Evolutionary conservation across 2,329 filamentous ascomycete species (phyloP).

Genomic region (Phialophora macrospora): DNA sequence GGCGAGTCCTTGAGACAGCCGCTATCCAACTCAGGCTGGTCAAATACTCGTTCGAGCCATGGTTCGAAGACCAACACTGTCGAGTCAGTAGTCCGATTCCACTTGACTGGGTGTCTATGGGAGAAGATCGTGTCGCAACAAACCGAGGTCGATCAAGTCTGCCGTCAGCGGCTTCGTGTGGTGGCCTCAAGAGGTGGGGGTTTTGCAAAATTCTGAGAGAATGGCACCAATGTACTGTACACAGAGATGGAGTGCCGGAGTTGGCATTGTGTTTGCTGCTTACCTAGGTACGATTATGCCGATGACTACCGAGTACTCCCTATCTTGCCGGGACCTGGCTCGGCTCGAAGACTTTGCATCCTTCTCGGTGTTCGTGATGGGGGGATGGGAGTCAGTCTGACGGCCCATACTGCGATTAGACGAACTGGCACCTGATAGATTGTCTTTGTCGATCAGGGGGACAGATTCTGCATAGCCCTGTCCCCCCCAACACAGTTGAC

Average conservation of each 20-base stretch:
- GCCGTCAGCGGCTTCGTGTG: not conserved
- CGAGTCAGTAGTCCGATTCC: not conserved
- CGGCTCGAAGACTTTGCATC: not conserved
- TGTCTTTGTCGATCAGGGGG: constrained; percentile 9
- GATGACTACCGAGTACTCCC: not conserved
- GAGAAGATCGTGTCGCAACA: constrained; percentile 1
- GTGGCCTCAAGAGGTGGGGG: not conserved
- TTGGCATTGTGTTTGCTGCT: not conserved
- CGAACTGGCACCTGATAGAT: not conserved
- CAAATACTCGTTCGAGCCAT: not conserved
- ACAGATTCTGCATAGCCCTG: not conserved
- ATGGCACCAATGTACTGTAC: not conserved
- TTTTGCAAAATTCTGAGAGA: not conserved
- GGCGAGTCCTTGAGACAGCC: not conserved
- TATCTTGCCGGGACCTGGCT: not conserved
- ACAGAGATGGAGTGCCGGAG: not conserved
- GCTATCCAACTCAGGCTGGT: constrained; percentile 3
- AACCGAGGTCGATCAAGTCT: not conserved
- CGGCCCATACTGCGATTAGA: not conserved
- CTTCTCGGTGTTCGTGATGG: not conserved
- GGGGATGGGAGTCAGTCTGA: not conserved
- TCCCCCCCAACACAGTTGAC: not conserved
- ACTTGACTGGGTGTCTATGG: not conserved
- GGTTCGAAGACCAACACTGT: not conserved
- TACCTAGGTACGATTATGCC: not conserved